Evolutionary conservation across 2,329 filamentous ascomycete species (phyloP), one percentile per base, ranked within the genome.

Genomic region (Thelonectria discophora): DNA sequence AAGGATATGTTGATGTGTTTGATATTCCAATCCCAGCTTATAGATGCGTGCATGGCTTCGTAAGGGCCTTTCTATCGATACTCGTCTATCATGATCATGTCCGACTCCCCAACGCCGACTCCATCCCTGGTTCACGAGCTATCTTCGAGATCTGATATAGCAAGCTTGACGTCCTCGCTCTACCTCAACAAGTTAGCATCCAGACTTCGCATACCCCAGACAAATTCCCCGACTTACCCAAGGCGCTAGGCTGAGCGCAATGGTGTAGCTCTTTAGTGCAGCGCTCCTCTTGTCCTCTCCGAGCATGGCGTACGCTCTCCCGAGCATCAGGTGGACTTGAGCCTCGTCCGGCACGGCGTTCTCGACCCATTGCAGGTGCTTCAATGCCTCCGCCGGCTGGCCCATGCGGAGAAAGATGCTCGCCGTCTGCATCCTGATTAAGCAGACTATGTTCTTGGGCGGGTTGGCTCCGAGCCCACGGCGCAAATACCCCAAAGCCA

Each of bases 391-490:
- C 17, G 18, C 46, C 10, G 58, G 52, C 12, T 47, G 46, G 30
- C 34, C 51, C 27, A 55, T 46, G 24, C 51, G 58, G 13, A 60
- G 17, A 32, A 51, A 30, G 46, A 51, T 55, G 24, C 58, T 48
- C 6, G 58, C 58, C 13, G 37, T 46, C 17, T 60, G 58, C 46
- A 60, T 51, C 58, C 39, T 60, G 58, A 55, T 55, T 27, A 60
- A 45, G 34, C 50, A 49, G 18, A 46, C 21, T 30, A 49, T 55
- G 21, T 43, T 55, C 20, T 55, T 46, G 11, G 51, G 58, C 40
- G 52, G 52, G 30, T 60, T 46, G 13, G 55, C 51, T 30, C 45
- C 30, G 18, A 51, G 39, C 17, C 46, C 58, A 27, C 58, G 58
- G 15, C 34, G 58, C 13, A 60, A 13, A 21, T 55, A 60, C 34